Evolutionary conservation across 75 land plant genomes (phyloP), one percentile per base, ranked within the genome.

Genomic region (Sequoiadendron giganteum): DNA sequence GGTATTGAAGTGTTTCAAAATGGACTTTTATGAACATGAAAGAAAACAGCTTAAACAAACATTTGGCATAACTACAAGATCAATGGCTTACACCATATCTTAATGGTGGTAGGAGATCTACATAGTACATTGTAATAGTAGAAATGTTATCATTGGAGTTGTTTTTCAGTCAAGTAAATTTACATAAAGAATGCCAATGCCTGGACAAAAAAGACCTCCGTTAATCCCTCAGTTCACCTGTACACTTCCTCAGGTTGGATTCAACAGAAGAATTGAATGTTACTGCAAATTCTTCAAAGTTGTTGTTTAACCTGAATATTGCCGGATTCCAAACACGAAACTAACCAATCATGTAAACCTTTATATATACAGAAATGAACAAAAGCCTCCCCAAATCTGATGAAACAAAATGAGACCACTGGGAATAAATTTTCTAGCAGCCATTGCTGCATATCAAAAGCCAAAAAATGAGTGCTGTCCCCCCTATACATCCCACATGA

Each of bases 171-270:
- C 49, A 18, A 55, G 56, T 56, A 85, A 34, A 85, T 85, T 54
- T 85, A 85, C 86, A 85, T 56, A 55, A 55, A 85, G 34, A 49
- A 85, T 85, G 86, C n/a, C 65, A 34, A 85, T 55, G 48, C 30
- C 86, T 48, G n/a, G 65, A 47, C 21, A 85, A 82, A 85, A 32
- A 30, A 34, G 36, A 52, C 36, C 86, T 48, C 4, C 25, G 18
- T 32, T 38, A 48, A 54, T 85, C 36, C 21, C 86, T 85, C 86
- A 85, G 86, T 85, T 85, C 40, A 55, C 61, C 86, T 85, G 86
- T 85, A 85, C 86, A 85, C 86, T 85, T 85, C 3, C 86, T 85
- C 86, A 55, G 86, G 86, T 54, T 85, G 54, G 65, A 85, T 56
- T 85, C 86, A 56, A 48, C 86, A 56, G 65, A 48, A 85, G 65